Evolutionary conservation across 768 basidiomycete species (phyloP).

Genomic region (Gautieria morchelliformis): DNA sequence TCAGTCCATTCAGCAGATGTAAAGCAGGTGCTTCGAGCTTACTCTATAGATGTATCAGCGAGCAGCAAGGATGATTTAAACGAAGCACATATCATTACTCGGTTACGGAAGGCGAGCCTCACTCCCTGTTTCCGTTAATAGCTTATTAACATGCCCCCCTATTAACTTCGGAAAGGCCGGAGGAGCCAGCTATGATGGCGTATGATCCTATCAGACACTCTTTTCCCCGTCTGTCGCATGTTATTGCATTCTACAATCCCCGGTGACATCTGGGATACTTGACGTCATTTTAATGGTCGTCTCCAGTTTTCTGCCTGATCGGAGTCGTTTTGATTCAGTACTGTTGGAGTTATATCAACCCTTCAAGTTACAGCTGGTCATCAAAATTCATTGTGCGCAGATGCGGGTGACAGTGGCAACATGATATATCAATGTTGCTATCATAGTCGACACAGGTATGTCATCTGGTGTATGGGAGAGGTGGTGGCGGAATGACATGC

Average conservation of each 20-base stretch:
- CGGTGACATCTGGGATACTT: not conserved
- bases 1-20: constrained; percentile 89
- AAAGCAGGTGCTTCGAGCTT: constrained; percentile 63
- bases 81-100: constrained; percentile 76
- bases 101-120: constrained; percentile 65
- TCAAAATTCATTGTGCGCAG: no score
- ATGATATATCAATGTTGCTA: no score
- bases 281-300: no score
- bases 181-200: constrained; percentile 83
- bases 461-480: no score
- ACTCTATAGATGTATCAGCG: constrained; percentile 84
- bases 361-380: no score
- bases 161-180: constrained; percentile 49
- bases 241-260: not conserved
- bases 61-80: constrained; percentile 75
- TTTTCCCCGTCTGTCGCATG: not conserved
- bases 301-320: no score
- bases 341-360: no score
- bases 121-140: not conserved
- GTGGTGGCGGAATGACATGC: no score
- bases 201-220: not conserved
- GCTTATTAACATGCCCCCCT: constrained; percentile 13
- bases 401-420: no score
- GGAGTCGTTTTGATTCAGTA: no score
- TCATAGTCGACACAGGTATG: no score